phyloP scores from a whole-genome alignment of 495 filamentous ascomycete genomes.

The Neurospora sp. region DNA sequence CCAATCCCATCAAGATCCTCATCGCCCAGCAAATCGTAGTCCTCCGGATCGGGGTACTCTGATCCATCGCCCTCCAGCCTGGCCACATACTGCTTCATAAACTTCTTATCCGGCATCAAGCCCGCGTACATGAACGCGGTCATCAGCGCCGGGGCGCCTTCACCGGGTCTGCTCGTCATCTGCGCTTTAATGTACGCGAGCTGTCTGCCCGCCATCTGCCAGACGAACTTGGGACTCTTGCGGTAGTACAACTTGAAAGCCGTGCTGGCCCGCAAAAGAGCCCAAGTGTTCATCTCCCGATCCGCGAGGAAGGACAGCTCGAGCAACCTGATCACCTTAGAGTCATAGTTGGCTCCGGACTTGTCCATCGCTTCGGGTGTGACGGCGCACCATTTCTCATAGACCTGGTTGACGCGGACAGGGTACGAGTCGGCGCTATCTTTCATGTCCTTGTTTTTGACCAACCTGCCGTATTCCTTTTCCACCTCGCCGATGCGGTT shows the following conservation, averaged over 20 bases:
- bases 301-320: conserved; percentile 29
- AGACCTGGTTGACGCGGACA: conserved; percentile 31
- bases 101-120: conserved; percentile 28
- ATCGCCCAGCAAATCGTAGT: conserved; percentile 3
- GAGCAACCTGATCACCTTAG: conserved; percentile 23
- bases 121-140: conserved; percentile 38
- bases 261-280: conserved; percentile 52
- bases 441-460: conserved; percentile 9
- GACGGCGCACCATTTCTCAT: conserved; percentile 37
- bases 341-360: conserved; percentile 15
- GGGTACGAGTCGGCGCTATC: conserved; percentile 20
- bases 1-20: not conserved
- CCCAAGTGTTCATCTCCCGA: conserved; percentile 36
- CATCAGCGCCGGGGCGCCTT: conserved; percentile 13
- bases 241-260: conserved; percentile 40
- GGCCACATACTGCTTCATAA: conserved; percentile 23
- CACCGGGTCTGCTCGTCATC: conserved; percentile 4
- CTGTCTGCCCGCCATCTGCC: conserved; percentile 55
- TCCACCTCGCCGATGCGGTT: conserved; percentile 23
- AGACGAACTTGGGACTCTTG: conserved; percentile 35
- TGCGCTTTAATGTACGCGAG: conserved; percentile 54
- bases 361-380: conserved; percentile 17
- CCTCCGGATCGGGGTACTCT: conserved; percentile 10
- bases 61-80: conserved; percentile 15
- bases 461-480: conserved; percentile 20